Percentiles rank a stretch among this genome's conserved stretches.
Evolutionary conservation across 257 asterid species (phyloP).

Genomic region (Solanum etuberosum): DNA sequence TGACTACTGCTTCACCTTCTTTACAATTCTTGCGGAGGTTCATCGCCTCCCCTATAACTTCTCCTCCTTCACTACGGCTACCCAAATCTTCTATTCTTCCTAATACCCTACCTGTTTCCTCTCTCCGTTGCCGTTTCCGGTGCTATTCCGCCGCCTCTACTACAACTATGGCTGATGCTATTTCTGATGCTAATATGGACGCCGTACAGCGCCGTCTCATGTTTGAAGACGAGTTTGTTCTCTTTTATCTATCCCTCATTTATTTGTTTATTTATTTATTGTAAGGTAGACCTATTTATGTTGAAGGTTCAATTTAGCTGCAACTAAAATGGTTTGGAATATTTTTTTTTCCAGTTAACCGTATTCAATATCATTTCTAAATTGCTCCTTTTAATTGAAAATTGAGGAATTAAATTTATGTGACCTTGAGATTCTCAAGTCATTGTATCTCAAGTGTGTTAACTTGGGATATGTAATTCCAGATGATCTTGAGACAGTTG

Average conservation of each 20-base stretch:
- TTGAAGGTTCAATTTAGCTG: not conserved
- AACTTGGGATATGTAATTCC: not conserved
- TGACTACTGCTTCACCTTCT: not conserved
- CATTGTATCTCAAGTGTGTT: not conserved
- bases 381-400: not conserved
- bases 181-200: conserved; percentile 71
- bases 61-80: not conserved
- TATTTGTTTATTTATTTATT: not conserved
- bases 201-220: conserved; percentile 94
- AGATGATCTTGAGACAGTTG: not conserved
- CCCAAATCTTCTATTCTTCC: not conserved
- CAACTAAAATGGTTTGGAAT: not conserved
- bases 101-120: not conserved
- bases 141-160: conserved; percentile 14
- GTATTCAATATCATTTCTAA: not conserved
- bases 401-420: not conserved
- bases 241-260: not conserved
- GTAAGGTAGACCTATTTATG: no score
- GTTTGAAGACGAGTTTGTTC: conserved; percentile 88
- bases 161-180: conserved; percentile 40
- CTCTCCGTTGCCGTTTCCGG: conserved; percentile 1
- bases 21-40: conserved; percentile 11
- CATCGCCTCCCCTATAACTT: conserved; percentile 12
- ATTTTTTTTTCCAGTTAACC: not conserved
- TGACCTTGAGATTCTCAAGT: not conserved